Conservation (phyloP, 768 basidiomycete species). For the Guyanaporus albipodus region DNA sequence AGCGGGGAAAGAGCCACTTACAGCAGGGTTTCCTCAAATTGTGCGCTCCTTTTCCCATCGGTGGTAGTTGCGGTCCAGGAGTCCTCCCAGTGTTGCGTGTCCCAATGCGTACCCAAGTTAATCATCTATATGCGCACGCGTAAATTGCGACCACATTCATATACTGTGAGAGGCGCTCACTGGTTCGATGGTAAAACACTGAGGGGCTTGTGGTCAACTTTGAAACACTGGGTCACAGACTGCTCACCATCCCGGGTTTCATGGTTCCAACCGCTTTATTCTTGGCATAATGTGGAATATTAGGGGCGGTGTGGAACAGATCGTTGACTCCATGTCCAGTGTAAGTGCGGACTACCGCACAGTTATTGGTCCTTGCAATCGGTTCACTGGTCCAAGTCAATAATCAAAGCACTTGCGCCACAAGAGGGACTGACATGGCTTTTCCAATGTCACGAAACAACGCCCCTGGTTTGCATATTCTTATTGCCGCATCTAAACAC, state of each 20-base stretch:
- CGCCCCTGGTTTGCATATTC: conserved; percentile 89
- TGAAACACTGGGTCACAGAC: background rate
- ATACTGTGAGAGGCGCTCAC: conserved; percentile 38
- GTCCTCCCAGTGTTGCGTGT: conserved; percentile 84
- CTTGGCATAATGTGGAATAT: conserved; percentile 92
- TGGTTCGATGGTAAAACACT: conserved; percentile 78
- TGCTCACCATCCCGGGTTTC: conserved; percentile 86
- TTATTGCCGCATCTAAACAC: conserved; percentile 86
- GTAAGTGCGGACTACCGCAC: conserved; percentile 88
- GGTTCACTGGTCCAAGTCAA: conserved; percentile 57
- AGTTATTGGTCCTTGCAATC: conserved; percentile 76
- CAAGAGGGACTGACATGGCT: conserved; percentile 57
- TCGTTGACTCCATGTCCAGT: conserved; percentile 89
- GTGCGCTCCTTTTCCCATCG: conserved; percentile 89
- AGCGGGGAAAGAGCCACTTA: conserved; percentile 40
- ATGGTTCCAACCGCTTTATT: conserved; percentile 91
- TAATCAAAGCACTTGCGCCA: conserved; percentile 8
- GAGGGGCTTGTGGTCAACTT: conserved; percentile 4
- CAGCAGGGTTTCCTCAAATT: conserved; percentile 97
- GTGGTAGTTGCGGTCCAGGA: conserved; percentile 95
- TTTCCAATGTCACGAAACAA: conserved; percentile 87
- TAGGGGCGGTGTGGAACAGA: conserved; percentile 81
- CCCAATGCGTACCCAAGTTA: conserved; percentile 78
- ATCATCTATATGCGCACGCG: conserved; percentile 64
- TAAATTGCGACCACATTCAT: conserved; percentile 1